A percentile compares a stretch with the other conserved stretches of the same genome.
phyloP scores from a whole-genome alignment of 345 rosid species.

The Luvunga scandens region DNA sequence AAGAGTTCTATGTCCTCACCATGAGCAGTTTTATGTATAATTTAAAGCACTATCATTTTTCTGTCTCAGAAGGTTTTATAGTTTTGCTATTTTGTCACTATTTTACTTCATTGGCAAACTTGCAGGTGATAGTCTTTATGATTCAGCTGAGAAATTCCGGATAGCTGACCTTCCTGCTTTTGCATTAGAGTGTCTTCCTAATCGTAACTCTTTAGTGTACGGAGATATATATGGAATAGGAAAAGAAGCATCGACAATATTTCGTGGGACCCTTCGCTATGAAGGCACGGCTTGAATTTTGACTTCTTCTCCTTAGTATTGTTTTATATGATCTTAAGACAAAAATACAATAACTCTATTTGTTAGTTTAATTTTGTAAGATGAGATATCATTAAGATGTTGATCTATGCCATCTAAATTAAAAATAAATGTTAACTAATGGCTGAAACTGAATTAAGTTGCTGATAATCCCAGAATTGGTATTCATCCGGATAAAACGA shows the following conservation, averaged over 20 bases:
- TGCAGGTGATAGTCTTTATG: slow-evolving; percentile 70
- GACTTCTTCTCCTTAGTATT: background rate
- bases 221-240: slow-evolving; percentile 74
- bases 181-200: slow-evolving; percentile 89
- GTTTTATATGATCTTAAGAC: background rate
- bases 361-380: background rate
- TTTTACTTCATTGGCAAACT: slow-evolving; percentile 14
- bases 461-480: background rate
- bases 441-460: background rate
- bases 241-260: slow-evolving; percentile 75
- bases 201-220: slow-evolving; percentile 78
- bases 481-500: background rate
- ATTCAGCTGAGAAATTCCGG: slow-evolving; percentile 61
- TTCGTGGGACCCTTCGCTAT: slow-evolving; percentile 92
- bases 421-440: background rate
- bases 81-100: background rate
- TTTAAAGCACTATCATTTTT: background rate
- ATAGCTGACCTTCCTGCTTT: slow-evolving; percentile 87
- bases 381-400: background rate
- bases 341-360: background rate
- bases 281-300: slow-evolving; percentile 53
- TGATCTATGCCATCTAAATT: background rate
- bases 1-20: background rate
- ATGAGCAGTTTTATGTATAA: background rate
- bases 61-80: background rate